Evolutionary conservation across 2,329 filamentous ascomycete species (phyloP).

Genomic region (Neonectria faginata): DNA sequence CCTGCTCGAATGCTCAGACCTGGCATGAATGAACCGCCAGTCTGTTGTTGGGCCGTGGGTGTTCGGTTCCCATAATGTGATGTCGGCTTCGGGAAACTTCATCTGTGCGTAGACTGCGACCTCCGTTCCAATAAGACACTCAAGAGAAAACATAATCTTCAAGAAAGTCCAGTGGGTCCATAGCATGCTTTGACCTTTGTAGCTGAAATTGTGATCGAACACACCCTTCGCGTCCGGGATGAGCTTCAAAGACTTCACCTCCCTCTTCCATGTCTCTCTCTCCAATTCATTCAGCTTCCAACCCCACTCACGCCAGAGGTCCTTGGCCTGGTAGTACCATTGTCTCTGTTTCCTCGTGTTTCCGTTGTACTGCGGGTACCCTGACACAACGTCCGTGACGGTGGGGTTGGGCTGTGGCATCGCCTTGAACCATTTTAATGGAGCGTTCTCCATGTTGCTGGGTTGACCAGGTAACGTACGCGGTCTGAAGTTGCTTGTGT

Average conservation of each 20-base stretch:
- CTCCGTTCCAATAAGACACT: background rate
- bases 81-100: background rate
- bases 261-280: background rate
- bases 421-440: no score
- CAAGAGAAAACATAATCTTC: background rate
- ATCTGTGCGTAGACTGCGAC: background rate
- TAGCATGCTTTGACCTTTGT: background rate
- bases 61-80: background rate
- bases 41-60: background rate
- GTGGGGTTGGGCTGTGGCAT: no score
- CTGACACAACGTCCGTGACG: no score
- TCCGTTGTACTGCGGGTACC: no score
- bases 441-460: no score
- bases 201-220: background rate
- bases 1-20: no score
- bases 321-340: background rate
- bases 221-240: no score
- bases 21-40: background rate
- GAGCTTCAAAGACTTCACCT: background rate
- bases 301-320: slow-evolving; percentile 2
- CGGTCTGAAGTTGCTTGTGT: no score
- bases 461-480: no score
- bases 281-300: background rate
- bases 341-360: no score
- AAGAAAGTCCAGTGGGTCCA: background rate